phyloP scores from a whole-genome alignment of 768 basidiomycete species.

The Rubroboletus pulcherrimus region DNA sequence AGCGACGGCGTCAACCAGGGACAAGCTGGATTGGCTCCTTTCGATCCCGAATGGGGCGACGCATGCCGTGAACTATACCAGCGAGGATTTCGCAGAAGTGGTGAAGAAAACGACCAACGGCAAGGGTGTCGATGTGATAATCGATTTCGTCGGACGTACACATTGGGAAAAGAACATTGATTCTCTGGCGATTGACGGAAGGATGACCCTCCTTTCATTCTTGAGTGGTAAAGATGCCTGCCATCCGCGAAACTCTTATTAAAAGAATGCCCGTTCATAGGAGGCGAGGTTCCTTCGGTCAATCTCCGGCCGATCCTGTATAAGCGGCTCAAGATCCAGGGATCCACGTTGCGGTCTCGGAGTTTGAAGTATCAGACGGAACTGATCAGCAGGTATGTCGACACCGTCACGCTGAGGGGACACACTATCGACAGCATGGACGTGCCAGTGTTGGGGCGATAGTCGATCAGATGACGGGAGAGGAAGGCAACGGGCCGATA shows the following conservation, averaged over 20 bases:
- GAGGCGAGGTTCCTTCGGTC: slow-evolving; percentile 46
- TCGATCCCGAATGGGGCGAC: slow-evolving; percentile 66
- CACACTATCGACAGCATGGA: neutral
- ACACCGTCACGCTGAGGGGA: neutral
- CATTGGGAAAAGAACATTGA: slow-evolving; percentile 76
- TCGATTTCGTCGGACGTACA: slow-evolving; percentile 78
- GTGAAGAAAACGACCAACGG: slow-evolving; percentile 64
- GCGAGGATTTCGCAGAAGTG: slow-evolving; percentile 71
- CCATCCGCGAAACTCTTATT: slow-evolving; percentile 19
- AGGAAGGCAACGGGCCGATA: slow-evolving; percentile 54
- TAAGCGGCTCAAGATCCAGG: slow-evolving; percentile 86
- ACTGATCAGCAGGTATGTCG: slow-evolving; percentile 53
- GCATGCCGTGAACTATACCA: slow-evolving; percentile 80
- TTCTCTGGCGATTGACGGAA: slow-evolving; percentile 64
- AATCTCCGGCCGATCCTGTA: slow-evolving; percentile 66
- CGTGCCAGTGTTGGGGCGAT: slow-evolving; percentile 52
- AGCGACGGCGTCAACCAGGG: slow-evolving; percentile 80
- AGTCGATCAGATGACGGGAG: slow-evolving; percentile 55
- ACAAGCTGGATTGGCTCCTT: slow-evolving; percentile 77
- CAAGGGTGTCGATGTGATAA: slow-evolving; percentile 76
- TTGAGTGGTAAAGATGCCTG: slow-evolving; percentile 53
- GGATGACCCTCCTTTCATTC: slow-evolving; percentile 65
- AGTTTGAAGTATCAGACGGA: slow-evolving; percentile 72
- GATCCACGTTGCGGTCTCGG: slow-evolving; percentile 80
- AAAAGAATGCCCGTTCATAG: slow-evolving; percentile 34